Evolutionary conservation across 2,329 filamentous ascomycete genomes (phyloP), one percentile per base, ranked within the genome.

Genomic region (Aspergillus sp.): DNA sequence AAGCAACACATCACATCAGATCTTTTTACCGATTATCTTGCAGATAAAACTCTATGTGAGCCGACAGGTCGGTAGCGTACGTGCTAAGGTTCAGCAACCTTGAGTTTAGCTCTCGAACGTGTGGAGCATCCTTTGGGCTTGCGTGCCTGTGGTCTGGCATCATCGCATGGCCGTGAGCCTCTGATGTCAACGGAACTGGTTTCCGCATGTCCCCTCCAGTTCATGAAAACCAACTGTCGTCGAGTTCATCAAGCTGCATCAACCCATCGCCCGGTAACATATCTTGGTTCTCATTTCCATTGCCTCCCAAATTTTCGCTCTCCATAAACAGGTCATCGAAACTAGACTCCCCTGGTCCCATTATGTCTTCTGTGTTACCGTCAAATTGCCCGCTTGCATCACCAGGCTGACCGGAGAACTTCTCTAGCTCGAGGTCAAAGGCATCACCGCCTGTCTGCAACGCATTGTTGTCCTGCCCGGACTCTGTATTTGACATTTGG

Each of bases 281-380:
- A 56, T 63, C 66, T 20, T 71, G 63, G 48, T 74, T 70, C 2
- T 68, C 69, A 26, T 57, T 57, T 0, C 63, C 68, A 5, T 70
- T 71, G 2, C 66, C 70, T 8, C 66, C 74, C 42, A 74, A 64
- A 56, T 73, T 71, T 3, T 74, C 74, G 24, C 64, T 73, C 22
- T 76, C 76, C 64, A 76, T 69, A 57, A 78, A 76, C n/a, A 77
- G 57, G 52, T 78, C 74, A 54, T 79, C 77, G 55, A 80, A 79
- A 58, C 71, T 77, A 17, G 76, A 78, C 61, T 76, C 73, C 13
- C 73, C 75, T 6, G 71, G 74, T 2, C 65, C 71, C 64, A 76
- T 73, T 22, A 72, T 63, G 61, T 74, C 69, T 11, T 73, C 73
- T 22, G 65, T 66, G 17, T 63, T 66, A 13, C 59, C 66, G 13